Base-by-base conservation (phyloP, 2,329 filamentous ascomycete species). In the Pseudogymnoascus sp. region DNA sequence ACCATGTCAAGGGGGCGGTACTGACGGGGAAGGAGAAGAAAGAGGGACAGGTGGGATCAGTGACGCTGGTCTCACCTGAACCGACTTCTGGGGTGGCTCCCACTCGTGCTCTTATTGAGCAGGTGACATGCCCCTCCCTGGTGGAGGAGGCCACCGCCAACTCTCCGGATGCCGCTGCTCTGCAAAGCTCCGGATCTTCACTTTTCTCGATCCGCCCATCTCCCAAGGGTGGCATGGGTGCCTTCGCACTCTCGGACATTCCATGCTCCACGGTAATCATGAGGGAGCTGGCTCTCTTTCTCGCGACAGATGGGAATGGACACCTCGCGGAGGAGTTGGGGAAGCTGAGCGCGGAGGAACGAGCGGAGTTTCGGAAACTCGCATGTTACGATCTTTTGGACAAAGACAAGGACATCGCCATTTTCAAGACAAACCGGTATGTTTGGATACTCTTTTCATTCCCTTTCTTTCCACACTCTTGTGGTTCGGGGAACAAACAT, bases 41-140 rank as follows among this genome's bases (percentile, higher is more conserved):
- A 73, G 63, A 75, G 75, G 1, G 74, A 77, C 10, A 72, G 74
- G 60, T 74, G 27, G 44, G 29, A 77, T 68, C 63, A 64, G 63
- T 42, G 61, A 59, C 62, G 62, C 61, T 61, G 36, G 31, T 38
- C 15, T 12, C 13, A 39, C 42, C 17, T 7, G 12, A 33, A 33
- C 8, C 48, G 17, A 44, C 61, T 12, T 48, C 51, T 38, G 10
- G 29, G 10, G 13, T 31, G 39, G 17, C n/a, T 44, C 21, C 41
- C 4, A 42, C 60, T 29, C 48, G 58, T 59, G 31, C 42, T 36
- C 36, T 15, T 36, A 59, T 39, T 39, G 39, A 55, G 29, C 48
- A 55, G 48, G 48, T 55, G 29, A 13, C 15, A 17, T 55, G 48
- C n/a, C 48, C 48, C 48, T 55, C 48, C 29, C 48, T 55, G 29